A percentile compares a stretch with the other conserved stretches of the same genome.
Conservation (phyloP, 345 rosid species). For the Salix caprea region DNA sequence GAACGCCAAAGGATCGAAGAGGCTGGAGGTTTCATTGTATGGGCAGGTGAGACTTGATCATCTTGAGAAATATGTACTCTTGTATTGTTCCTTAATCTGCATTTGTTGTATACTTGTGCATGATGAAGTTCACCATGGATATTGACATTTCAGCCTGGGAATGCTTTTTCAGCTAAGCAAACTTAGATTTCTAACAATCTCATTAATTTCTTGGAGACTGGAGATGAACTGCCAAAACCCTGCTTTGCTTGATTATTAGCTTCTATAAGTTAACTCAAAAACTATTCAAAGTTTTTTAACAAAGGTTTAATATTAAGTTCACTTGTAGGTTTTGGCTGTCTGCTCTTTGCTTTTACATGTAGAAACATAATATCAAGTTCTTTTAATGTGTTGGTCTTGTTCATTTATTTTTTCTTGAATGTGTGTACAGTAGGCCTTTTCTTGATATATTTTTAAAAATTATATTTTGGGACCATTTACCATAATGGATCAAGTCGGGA, state of each 20-base stretch:
- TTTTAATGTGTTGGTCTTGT: not conserved
- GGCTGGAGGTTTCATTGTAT: constrained; percentile 46
- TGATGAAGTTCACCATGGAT: not conserved
- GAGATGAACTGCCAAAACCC: not conserved
- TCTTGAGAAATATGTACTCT: constrained; percentile 1
- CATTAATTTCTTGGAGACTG: not conserved
- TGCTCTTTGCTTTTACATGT: not conserved
- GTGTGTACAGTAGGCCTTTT: not conserved
- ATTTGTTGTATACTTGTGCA: not conserved
- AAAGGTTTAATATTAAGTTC: not conserved
- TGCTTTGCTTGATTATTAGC: not conserved
- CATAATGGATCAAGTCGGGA: not conserved
- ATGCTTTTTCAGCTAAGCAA: not conserved
- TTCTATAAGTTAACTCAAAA: not conserved
- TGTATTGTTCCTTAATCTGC: not conserved
- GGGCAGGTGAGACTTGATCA: constrained; percentile 41
- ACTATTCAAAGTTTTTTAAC: not conserved
- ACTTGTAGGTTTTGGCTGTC: not conserved
- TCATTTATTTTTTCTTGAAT: not conserved
- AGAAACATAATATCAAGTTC: not conserved
- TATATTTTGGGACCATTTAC: not conserved
- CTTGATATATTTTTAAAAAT: not conserved
- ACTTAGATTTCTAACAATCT: not conserved
- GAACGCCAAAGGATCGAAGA: constrained; percentile 48
- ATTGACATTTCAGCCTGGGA: not conserved